These are phyloP conservation scores for Claviceps sp. DNA, from an alignment of 2,329 filamentous ascomycete species.

Conservation along the genomic window DNA sequence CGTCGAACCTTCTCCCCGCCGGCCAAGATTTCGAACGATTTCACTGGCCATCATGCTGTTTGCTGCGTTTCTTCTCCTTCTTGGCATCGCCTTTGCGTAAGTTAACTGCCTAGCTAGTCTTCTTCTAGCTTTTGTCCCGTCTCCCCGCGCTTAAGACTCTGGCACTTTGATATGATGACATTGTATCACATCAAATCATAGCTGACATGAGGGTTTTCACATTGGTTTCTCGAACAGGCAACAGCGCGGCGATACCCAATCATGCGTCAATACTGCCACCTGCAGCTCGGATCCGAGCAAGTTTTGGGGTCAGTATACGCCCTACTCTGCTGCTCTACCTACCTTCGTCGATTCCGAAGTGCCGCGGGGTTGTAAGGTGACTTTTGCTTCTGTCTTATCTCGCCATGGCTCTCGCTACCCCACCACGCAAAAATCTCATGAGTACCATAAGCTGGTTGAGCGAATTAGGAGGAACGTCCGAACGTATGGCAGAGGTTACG, in stretches of 20 bases:
- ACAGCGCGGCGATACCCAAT: constrained; percentile 4
- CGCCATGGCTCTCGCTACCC: constrained; percentile 79
- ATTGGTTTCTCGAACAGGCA: not conserved
- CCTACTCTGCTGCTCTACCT: constrained; percentile 65
- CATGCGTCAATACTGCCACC: constrained; percentile 1
- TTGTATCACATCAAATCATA: not conserved
- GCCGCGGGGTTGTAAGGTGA: constrained; percentile 56
- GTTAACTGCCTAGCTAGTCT: not conserved
- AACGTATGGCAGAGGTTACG: constrained; percentile 47
- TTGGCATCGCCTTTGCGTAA: constrained; percentile 10
- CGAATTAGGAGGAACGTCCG: constrained; percentile 46
- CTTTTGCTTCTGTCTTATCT: constrained; percentile 69
- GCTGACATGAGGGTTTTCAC: not conserved
- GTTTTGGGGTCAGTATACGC: constrained; percentile 79
- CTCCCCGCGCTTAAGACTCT: not conserved
- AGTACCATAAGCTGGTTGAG: constrained; percentile 50
- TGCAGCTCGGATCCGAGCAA: constrained; percentile 50
- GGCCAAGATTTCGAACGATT: constrained; percentile 7
- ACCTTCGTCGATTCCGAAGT: constrained; percentile 40
- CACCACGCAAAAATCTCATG: constrained; percentile 49
- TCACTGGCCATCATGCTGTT: constrained; percentile 8
- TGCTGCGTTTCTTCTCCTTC: constrained; percentile 6
- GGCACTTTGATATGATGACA: not conserved
- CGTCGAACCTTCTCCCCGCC: not conserved
- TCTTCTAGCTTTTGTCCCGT: not conserved